Evolutionary conservation across 2,329 filamentous ascomycete species (phyloP), one percentile per base, ranked within the genome.

Genomic region (Colletotrichum musae): DNA sequence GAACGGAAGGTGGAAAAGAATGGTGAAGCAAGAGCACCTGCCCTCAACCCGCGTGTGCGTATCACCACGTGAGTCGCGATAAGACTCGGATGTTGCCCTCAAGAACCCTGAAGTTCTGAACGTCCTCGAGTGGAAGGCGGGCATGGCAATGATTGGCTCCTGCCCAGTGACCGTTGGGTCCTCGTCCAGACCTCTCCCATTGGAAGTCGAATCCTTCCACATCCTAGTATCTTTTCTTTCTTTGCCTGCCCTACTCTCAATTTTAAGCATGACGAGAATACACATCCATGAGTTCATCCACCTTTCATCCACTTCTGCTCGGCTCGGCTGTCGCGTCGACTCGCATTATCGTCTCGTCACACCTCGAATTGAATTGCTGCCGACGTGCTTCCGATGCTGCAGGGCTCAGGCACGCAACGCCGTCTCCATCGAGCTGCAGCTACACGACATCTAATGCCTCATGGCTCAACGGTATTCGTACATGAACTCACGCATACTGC

Each of bases 11-110:
- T 10, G 32, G 32, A 36, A 36, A 36, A 10, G 10, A 36, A 36
- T 7, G 5, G 32, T 12, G 32, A 36, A 10, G 32, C 10, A 36
- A 36, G 32, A 36, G 32, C 32, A 10, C 32, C 32, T 36, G 32
- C 32, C 32, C 32, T 36, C 32, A 6, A 36, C 9, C n/a, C 45
- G 47, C 32, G n/a, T 26, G 13, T 6, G 58, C 16, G 18, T 47
- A 58, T 63, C 47, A 39, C 52, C 65, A 64, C 53, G 65, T 64
- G 65, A 58, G 39, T 24, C 16, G 16, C 47, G 60, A 64, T 53
- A 58, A 57, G 36, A 43, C 41, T 15, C 13, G 13, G 13, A 15
- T 39, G 41, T 15, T 43, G 41, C 41, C 13, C 13, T 15, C 13
- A 15, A n/a, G 41, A 15, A 43, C 7, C 36, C 36, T 39, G 36